These are phyloP conservation scores for Amborella trichopoda DNA, from an alignment of 164 flowering plant species.

Conservation along the genomic window DNA sequence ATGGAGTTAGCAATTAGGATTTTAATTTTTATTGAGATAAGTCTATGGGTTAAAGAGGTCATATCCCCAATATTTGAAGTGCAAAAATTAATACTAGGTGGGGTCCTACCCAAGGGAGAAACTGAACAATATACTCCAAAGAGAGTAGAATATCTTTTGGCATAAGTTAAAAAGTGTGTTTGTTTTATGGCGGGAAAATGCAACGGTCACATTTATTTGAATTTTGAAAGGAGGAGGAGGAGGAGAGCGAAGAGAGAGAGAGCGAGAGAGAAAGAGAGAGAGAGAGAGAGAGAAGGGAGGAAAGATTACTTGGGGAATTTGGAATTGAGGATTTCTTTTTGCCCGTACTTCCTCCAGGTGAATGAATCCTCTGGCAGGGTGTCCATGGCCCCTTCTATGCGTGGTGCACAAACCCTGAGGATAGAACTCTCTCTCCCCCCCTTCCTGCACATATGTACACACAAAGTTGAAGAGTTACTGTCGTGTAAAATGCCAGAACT, in stretches of 20 bases:
- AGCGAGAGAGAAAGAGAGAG: not conserved
- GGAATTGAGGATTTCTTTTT: constrained; percentile 55
- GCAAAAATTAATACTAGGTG: too few relatives aligned
- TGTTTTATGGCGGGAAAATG: not conserved
- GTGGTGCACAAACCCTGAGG: constrained; percentile 36
- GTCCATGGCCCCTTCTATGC: constrained; percentile 45
- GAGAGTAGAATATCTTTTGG: too few relatives aligned
- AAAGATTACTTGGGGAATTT: constrained; percentile 49
- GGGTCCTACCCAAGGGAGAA: too few relatives aligned
- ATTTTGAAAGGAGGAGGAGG: too few relatives aligned
- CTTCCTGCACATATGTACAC: constrained; percentile 18
- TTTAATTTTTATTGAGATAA: too few relatives aligned
- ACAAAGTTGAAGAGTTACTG: too few relatives aligned
- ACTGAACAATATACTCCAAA: too few relatives aligned
- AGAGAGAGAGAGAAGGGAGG: not conserved
- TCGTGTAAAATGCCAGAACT: too few relatives aligned
- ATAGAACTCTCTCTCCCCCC: constrained; percentile 19
- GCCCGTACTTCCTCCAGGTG: constrained; percentile 84
- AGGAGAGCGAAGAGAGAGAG: not conserved
- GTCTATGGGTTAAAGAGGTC: too few relatives aligned
- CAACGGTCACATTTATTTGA: not conserved
- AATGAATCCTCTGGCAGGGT: constrained; percentile 75
- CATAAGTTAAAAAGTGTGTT: not conserved
- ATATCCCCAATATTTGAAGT: too few relatives aligned
- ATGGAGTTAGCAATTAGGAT: too few relatives aligned